Base-by-base conservation (phyloP, 345 rosid species). In the Carallia brachiata region DNA sequence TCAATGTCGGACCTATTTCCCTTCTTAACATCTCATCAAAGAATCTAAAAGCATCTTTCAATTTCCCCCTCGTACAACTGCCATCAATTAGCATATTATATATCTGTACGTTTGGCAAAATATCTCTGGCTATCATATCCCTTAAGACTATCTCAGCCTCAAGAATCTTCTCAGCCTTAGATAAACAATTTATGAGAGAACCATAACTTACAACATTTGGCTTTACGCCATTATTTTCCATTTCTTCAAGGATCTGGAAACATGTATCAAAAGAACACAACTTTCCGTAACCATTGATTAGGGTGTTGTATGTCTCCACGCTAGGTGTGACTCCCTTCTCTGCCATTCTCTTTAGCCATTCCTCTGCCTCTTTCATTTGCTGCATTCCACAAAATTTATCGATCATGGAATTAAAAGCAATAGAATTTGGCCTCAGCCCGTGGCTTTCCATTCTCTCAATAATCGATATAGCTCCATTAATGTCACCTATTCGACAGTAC, bases 31-130 rank as follows among this genome's bases (percentile, higher is more conserved):
- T 91, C 79, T 89, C 88, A 70, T 85, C 84, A 70, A 87, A 85
- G 69, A 78, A 79, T 70, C 75, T 77, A 63, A 87, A 89, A 73
- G 89, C 97, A 57, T 82, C 85, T 72, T 79, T 66, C 69, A 88
- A 56, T 77, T 75, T 89, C 55, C 94, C 92, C 37, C 68, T 69
- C 7, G 73, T 53, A 76, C 88, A 88, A 68, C 80, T 65, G 64
- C 91, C 90, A 72, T 85, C 82, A 36, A 91, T 84, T 48, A 93
- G 80, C 87, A 88, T 86, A 72, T 93, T 93, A 70, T 87, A 91
- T 80, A 88, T 84, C 73, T 82, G 87, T 7, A 74, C 83, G 66
- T 85, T 84, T 6, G 94, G 90, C 62, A 63, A 66, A 72, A 88
- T 79, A 36, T 90, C 91, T 75, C 89, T 83, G 39, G 61, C 75